These are phyloP conservation scores for Zymoseptoria ardabiliae DNA, from an alignment of 2,329 filamentous ascomycete species.

Conservation along the genomic window DNA sequence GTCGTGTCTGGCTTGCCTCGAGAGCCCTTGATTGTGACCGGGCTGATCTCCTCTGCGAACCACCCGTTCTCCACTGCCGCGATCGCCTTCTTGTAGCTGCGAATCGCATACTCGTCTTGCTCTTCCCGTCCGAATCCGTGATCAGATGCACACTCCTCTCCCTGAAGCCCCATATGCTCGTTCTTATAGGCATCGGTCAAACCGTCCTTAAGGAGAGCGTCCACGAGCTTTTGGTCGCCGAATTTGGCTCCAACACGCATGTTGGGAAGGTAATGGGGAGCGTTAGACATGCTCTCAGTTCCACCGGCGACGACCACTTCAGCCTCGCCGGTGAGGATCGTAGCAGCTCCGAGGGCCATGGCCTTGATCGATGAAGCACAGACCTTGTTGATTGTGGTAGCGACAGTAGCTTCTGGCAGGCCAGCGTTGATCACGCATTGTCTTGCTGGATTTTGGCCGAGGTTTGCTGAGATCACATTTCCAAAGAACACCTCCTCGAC, in stretches of 20 bases:
- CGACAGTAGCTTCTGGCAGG: conserved; percentile 68
- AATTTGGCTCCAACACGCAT: conserved; percentile 87
- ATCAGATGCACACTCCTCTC: conserved; percentile 83
- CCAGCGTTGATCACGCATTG: conserved; percentile 89
- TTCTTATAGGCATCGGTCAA: conserved; percentile 91
- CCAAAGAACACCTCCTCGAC: conserved; percentile 97
- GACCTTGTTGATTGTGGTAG: conserved; percentile 97
- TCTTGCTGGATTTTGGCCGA: conserved; percentile 92
- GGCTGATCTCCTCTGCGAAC: conserved; percentile 81
- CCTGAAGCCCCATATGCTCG: conserved; percentile 93
- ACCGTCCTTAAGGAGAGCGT: conserved; percentile 90
- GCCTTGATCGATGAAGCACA: conserved; percentile 94
- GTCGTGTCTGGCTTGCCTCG: conserved; percentile 80
- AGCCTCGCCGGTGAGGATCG: conserved; percentile 93
- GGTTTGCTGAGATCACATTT: conserved; percentile 92
- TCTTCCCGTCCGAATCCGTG: conserved; percentile 73
- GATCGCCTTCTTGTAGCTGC: conserved; percentile 89
- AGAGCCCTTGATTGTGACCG: conserved; percentile 78
- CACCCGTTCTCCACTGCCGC: conserved; percentile 71
- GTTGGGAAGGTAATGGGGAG: conserved; percentile 87
- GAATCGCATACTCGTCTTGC: conserved; percentile 94
- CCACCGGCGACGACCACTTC: conserved; percentile 89
- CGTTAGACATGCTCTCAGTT: conserved; percentile 97
- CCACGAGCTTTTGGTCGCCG: conserved; percentile 79
- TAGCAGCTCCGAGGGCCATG: conserved; percentile 88